Percentiles rank a stretch among this genome's conserved stretches.
phyloP scores from a whole-genome alignment of 2,329 filamentous ascomycete genomes.

The Lasiodiplodia hormozganensis region DNA sequence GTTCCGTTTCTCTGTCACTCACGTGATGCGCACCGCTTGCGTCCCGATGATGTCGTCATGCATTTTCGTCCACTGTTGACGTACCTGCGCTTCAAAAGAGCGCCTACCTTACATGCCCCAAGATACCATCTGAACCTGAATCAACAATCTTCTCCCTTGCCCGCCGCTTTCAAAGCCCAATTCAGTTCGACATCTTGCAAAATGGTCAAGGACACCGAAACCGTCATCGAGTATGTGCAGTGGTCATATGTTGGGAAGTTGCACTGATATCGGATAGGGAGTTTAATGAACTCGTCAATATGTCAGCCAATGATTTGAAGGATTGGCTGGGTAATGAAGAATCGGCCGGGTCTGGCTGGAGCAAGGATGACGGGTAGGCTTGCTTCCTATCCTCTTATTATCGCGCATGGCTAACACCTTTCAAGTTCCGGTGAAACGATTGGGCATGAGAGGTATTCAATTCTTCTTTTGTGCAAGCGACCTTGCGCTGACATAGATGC shows the following conservation, averaged over 20 bases:
- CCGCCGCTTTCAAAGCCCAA: neutral
- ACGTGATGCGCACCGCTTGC: conserved; percentile 16
- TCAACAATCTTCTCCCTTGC: neutral
- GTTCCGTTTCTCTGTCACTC: conserved; percentile 15
- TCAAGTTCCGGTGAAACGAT: conserved; percentile 63
- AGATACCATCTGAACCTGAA: neutral
- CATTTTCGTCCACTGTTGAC: neutral
- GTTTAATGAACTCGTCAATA: conserved; percentile 72
- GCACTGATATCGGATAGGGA: conserved; percentile 50
- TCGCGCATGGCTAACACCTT: neutral
- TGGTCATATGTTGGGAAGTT: neutral
- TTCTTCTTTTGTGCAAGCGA: too few relatives aligned
- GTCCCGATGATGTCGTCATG: conserved; percentile 26
- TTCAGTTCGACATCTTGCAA: conserved; percentile 33
- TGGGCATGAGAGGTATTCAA: conserved; percentile 62
- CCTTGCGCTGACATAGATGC: neutral
- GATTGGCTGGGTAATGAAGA: conserved; percentile 67
- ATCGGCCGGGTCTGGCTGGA: conserved; percentile 66
- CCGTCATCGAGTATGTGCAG: conserved; percentile 54
- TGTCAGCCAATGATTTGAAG: conserved; percentile 66
- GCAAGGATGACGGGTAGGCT: conserved; percentile 53
- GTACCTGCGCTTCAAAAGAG: neutral
- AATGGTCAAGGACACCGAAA: conserved; percentile 61
- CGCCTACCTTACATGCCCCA: neutral
- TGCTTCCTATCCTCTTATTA: neutral